phyloP scores from a whole-genome alignment of 768 basidiomycete genomes.

The Tylopilus intermedius region DNA sequence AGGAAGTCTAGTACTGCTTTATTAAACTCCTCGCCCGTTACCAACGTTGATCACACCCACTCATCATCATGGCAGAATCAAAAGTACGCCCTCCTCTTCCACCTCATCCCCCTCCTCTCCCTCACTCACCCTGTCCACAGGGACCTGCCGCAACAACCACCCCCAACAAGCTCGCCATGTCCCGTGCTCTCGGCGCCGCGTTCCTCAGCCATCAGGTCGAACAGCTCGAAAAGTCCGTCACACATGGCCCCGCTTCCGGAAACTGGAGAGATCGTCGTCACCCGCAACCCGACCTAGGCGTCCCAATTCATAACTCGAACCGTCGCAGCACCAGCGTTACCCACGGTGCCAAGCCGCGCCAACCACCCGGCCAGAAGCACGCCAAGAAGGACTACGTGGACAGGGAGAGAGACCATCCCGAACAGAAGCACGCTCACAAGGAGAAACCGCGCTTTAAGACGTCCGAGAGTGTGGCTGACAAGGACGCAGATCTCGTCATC shows the following conservation, averaged over 20 bases:
- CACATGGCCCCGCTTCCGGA: constrained; percentile 45
- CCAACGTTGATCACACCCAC: too few species aligned
- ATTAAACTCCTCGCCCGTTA: not conserved
- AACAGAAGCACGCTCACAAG: constrained; percentile 17
- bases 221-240: constrained; percentile 75
- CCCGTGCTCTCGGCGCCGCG: constrained; percentile 79
- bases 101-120: too few species aligned
- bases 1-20: not conserved
- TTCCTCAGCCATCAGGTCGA: constrained; percentile 86
- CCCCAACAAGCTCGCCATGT: constrained; percentile 71
- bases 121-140: constrained; percentile 3
- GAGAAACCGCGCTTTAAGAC: constrained; percentile 19
- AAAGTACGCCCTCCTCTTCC: constrained; percentile 7
- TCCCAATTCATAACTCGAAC: constrained; percentile 13
- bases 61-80: constrained; percentile 16
- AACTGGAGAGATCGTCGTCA: constrained; percentile 59
- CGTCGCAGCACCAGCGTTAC: constrained; percentile 14
- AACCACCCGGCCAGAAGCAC: constrained; percentile 15
- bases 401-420: constrained; percentile 18
- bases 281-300: constrained; percentile 13
- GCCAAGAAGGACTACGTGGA: constrained; percentile 24
- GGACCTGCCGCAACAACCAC: constrained; percentile 25
- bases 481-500: constrained; percentile 72
- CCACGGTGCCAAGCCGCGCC: constrained; percentile 23
- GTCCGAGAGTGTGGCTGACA: constrained; percentile 32